Evolutionary conservation across 2,329 filamentous ascomycete species (phyloP), one percentile per base, ranked within the genome.

Genomic region (Diaporthe helianthi): DNA sequence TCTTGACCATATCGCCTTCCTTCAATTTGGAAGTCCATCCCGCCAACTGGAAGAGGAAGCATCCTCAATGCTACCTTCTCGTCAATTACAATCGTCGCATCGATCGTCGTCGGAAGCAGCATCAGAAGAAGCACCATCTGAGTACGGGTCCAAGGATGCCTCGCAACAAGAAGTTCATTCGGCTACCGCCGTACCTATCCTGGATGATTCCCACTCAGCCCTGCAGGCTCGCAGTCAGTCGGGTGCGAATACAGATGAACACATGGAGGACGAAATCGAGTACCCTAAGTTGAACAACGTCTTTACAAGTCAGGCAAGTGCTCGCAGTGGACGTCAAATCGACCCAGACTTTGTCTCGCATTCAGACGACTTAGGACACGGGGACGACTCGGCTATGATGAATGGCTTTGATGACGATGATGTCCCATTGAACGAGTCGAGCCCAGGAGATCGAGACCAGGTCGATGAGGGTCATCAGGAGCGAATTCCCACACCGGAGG

Each of bases 251-350:
- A 24, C 58, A 19, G 15, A 36, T 13, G 13, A 24, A 47, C 29
- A 31, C 17, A 10, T 10, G 7, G 5, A 41, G 10, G 53, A 46
- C 26, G 75, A 55, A 10, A 69, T 73, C 38, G 71, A 73, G 5
- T 79, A 79, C 72, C 77, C 78, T 4, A 79, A 75, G 46, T 54
- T 78, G 3, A 74, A 74, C 7, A 53, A 76, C 1, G 75, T 75
- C 29, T 76, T 77, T 3, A 83, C 82, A 0, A 81, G 82, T 24
- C 75, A 75, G 10, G 80, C 79, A 69, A 87, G 82, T 73, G 75
- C 80, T 72, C 79, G 55, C 70, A 87, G 82, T 73, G 86, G 85
- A 29, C 81, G 84, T 17, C 86, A 88, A 69, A 82, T 82, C 4
- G 83, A 86, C 68, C 81, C 80, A 6, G 75, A 79, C 15, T 79